A percentile compares a stretch with the other conserved stretches of the same genome.
These are phyloP conservation scores for Sporothrix sp. DNA, from an alignment of 2,329 filamentous ascomycete species.

Conservation along the genomic window DNA sequence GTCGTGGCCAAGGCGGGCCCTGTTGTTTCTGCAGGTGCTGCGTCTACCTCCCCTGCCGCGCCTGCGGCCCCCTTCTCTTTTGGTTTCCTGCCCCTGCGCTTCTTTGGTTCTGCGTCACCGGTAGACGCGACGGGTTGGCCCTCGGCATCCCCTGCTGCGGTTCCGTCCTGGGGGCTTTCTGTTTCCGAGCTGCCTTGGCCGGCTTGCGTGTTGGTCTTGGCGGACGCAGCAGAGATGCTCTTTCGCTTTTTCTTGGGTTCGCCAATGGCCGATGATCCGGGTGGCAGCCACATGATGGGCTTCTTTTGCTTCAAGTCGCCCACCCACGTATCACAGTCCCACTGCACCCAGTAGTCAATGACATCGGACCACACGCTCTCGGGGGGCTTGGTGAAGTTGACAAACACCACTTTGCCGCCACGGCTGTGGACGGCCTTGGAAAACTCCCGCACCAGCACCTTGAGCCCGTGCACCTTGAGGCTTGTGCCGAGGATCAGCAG, in stretches of 20 bases:
- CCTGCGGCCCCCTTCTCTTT: background rate
- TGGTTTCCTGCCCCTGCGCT: background rate
- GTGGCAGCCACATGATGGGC: conserved; percentile 49
- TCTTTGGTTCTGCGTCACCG: too few species aligned
- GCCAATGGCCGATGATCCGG: conserved; percentile 29
- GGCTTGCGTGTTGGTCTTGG: background rate
- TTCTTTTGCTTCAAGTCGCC: conserved; percentile 49
- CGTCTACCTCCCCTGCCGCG: too few species aligned
- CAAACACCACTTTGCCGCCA: conserved; percentile 60
- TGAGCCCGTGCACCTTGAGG: conserved; percentile 60
- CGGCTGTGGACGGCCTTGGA: conserved; percentile 59
- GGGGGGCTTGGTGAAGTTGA: conserved; percentile 62
- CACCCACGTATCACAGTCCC: conserved; percentile 69
- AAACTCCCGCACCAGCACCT: conserved; percentile 61
- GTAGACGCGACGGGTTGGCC: too few species aligned
- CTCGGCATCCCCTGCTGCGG: too few species aligned
- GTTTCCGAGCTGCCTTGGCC: too few species aligned
- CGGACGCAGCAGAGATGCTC: conserved; percentile 22
- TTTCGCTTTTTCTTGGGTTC: conserved; percentile 29
- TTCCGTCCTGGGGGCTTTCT: too few species aligned
- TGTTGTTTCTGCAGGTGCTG: too few species aligned
- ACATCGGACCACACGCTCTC: conserved; percentile 64
- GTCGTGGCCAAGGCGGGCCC: too few species aligned
- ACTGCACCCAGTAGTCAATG: conserved; percentile 65
- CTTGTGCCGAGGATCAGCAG: conserved; percentile 63